Base-by-base conservation (phyloP, 2,329 filamentous ascomycete genomes). In the Diatrype stigma region DNA sequence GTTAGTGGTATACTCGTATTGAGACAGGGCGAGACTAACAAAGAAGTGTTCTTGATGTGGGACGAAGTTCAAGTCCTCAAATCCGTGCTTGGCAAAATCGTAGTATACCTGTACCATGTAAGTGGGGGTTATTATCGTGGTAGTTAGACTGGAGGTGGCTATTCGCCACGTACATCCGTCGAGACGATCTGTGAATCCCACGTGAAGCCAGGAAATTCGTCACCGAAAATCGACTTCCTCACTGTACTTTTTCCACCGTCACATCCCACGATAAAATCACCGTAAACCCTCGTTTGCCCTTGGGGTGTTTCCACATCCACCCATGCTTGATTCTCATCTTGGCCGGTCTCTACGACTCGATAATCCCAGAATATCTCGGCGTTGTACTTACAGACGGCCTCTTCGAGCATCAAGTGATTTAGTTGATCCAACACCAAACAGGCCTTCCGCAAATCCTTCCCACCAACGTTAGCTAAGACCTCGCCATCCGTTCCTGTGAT, bases 151-250 rank as follows among this genome's bases (percentile, higher is more conserved):
- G n/a, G n/a, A n/a, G n/a, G n/a, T n/a, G n/a, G n/a, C n/a, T n/a
- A n/a, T n/a, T n/a, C n/a, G n/a, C n/a, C n/a, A n/a, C n/a, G n/a
- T n/a, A 80, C 80, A 68, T 86, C 85, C 6, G 81, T 84, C 44
- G 82, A 81, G 16, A 85, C 74, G 51, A 86, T 82, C 60, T 83
- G 80, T 51, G 73, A 72, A 48, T 82, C 74, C 72, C 81, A 78
- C 0, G 82, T 86, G 56, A 79, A 78, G 0, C 81, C 82, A 0
- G 80, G 81, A 54, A 78, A 85, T 30, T 78, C 73, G n/a, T 72
- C 66, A 2, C 78, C 78, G 60, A 82, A 82, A 5, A 82, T 56
- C 1, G 69, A 70, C 54, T 70, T 73, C 30, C 80, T 65, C 5
- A 82, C 72, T 38, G 62, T 62, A 48, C 75, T 78, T 32, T 71